Evolutionary conservation across 352 stramenopile species (phyloP), one percentile per base, ranked within the genome.

Genomic region (Phytophthora macrochlamydospora): DNA sequence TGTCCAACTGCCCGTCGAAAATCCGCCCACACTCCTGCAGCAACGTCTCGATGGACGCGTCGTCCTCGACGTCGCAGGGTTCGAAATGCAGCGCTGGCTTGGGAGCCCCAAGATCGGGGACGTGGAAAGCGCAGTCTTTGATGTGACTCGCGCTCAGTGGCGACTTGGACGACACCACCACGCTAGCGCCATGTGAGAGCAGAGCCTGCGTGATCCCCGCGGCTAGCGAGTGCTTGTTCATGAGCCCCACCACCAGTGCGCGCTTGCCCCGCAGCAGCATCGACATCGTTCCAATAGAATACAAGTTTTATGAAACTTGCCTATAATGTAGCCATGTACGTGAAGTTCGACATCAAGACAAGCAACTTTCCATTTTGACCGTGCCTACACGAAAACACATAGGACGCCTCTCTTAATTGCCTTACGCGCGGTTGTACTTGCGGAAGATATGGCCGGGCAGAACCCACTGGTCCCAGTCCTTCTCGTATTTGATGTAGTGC

Each of bases 201-300:
- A 97, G 78, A 7, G 83, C 68, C 48, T 90, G 78, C 5, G 90
- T 85, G 60, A 92, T 78, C 33, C 73, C 71, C 42, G 87, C 87
- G 7, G 91, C 92, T 28, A 98, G 75, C 42, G 91, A 97, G 61
- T 96, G 78, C 55, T 95, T 91, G 75, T 97, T 98, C 52, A 95
- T 87, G 14, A 97, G 76, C 29, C 92, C 92, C 56, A 97, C 88
- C 4, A 98, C 81, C 12, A 98, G 70, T 56, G 83, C 84, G 50
- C 79, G 78, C 68, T 92, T 93, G 31, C 85, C 87, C 14, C 43
- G 62, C 28, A 94, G 73, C 63, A 89, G 44, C 68, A 59, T 71
- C 6, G 49, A 28, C 44, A 72, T 68, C 11, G 18, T 24, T 24
- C 18, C 18, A 24, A 24, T 24, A 24, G 18, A 24, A 24, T 24